Base-by-base conservation (phyloP, 306 rosid genomes). In the Rubus parviflorus region DNA sequence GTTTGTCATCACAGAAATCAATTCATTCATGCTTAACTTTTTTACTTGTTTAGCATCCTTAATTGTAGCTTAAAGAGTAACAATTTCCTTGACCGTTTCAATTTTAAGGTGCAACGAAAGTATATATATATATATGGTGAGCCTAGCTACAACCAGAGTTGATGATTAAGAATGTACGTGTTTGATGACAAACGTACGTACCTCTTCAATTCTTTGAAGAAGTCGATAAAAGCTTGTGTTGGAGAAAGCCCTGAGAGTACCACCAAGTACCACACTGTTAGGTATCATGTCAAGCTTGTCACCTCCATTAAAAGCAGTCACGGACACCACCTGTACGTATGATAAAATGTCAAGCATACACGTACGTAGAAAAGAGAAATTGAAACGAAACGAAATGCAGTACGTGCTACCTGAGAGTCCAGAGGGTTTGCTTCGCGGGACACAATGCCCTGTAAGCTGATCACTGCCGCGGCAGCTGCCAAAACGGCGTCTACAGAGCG, bases 161-260 rank as follows among this genome's bases (percentile, higher is more conserved):
- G 35, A 30, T 30, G 35, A 2, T 30, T 30, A 2, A 30, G 35
- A 30, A 30, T 30, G 35, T 30, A 25, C 30, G 30, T 25, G 35
- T 30, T 30, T 30, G 35, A 30, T 30, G 35, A 30, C 35, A 30
- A 30, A 30, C 35, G 35, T 30, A 30, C 35, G 35, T 30, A 30
- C 98, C 98, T 94, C 91, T 68, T 87, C 83, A 84, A 94, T 94
- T 79, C 98, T 89, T 72, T 82, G 81, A 48, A 89, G 93, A 49
- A 92, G 79, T 75, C 85, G 93, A 85, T 90, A 92, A 85, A 92
- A 92, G 81, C 93, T 94, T 38, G 89, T 63, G 80, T 95, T 95
- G 70, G 98, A 95, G 93, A 89, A 95, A 8, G 97, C 97, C 73
- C 98, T 89, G 80, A 95, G 87, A 14, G 98, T 95, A 42, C 98